phyloP scores from a whole-genome alignment of 345 rosid species.

The Bruguiera gymnorhiza region DNA sequence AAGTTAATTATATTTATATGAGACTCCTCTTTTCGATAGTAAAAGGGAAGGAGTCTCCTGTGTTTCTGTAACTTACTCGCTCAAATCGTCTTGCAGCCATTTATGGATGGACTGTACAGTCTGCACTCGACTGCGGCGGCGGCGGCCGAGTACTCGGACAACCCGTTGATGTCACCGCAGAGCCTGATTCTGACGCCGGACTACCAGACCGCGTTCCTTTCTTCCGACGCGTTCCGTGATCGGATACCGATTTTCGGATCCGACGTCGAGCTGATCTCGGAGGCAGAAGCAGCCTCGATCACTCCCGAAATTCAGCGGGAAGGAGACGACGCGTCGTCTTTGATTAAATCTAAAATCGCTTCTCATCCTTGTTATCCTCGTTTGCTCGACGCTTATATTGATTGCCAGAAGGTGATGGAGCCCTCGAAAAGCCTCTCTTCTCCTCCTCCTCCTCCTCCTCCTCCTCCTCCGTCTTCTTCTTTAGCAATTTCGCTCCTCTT shows the following conservation, averaged over 20 bases:
- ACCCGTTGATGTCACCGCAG: conserved; percentile 64
- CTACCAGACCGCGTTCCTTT: conserved; percentile 34
- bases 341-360: conserved; percentile 75
- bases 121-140: conserved; percentile 41
- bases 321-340: conserved; percentile 39
- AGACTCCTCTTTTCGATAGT: not conserved
- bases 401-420: conserved; percentile 88
- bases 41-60: too few relatives aligned
- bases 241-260: conserved; percentile 61
- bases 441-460: not conserved
- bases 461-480: not conserved
- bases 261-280: conserved; percentile 49
- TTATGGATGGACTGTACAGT: conserved; percentile 83
- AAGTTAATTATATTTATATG: not conserved
- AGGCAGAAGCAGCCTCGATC: conserved; percentile 57
- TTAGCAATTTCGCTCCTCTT: not conserved
- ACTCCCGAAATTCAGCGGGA: conserved; percentile 47
- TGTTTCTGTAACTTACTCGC: too few relatives aligned
- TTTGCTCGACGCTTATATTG: conserved; percentile 76
- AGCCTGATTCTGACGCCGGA: conserved; percentile 52
- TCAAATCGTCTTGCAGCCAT: not conserved
- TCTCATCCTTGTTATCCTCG: conserved; percentile 84
- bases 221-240: conserved; percentile 25
- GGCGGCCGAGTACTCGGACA: conserved; percentile 51
- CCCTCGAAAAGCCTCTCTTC: not conserved